Conservation (phyloP, 495 filamentous ascomycete species). For the Penicillium cinerascens region DNA sequence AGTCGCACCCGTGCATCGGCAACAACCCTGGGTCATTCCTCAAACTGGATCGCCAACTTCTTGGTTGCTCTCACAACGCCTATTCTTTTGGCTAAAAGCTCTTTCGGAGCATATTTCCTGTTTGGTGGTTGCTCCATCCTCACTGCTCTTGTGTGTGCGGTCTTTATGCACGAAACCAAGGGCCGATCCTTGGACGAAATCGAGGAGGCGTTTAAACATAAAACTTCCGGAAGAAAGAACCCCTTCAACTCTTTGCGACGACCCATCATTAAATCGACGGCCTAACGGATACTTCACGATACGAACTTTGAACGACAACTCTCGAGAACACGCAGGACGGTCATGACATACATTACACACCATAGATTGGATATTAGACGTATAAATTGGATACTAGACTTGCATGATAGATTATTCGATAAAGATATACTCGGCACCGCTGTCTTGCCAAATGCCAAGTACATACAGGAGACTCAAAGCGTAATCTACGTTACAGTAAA, state of each 20-base stretch:
- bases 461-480: no score
- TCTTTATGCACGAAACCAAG: constrained; percentile 61
- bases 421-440: no score
- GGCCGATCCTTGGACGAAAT: constrained; percentile 56
- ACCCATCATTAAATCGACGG: background rate
- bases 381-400: no score
- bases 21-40: constrained; percentile 43
- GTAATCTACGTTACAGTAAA: no score
- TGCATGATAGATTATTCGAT: no score
- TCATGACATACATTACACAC: no score
- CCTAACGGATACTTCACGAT: background rate
- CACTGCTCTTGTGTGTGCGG: constrained; percentile 46
- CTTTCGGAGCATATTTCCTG: constrained; percentile 58
- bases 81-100: constrained; percentile 53
- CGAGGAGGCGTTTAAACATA: constrained; percentile 47
- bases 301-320: background rate
- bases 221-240: background rate
- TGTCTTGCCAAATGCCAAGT: no score
- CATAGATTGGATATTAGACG: no score
- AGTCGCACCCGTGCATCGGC: constrained; percentile 50
- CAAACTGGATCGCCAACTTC: constrained; percentile 57
- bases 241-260: background rate
- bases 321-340: background rate
- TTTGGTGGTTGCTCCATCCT: constrained; percentile 50
- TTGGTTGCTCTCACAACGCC: constrained; percentile 64